Conservation (phyloP, 768 basidiomycete species). For the Cantharellus anzutake region DNA sequence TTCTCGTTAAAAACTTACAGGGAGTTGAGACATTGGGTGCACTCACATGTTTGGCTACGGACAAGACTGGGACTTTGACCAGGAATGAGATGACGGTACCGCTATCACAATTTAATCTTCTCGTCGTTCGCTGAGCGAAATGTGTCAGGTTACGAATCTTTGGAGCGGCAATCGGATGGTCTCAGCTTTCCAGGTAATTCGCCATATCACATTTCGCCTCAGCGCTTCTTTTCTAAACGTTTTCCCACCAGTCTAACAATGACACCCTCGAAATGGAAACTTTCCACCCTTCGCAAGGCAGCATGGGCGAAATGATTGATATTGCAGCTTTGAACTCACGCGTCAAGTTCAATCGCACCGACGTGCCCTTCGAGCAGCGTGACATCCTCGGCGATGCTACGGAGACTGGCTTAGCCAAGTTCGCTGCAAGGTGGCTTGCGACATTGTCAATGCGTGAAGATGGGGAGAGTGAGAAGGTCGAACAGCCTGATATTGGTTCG, state of each 20-base stretch:
- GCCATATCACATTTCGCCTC: slow-evolving; percentile 10
- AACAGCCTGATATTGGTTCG: no score
- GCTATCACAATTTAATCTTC: not conserved
- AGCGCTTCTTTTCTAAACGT: not conserved
- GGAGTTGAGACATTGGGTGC: slow-evolving; percentile 49
- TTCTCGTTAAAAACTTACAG: slow-evolving; percentile 50
- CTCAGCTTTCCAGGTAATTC: slow-evolving; percentile 32
- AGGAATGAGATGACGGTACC: slow-evolving; percentile 49
- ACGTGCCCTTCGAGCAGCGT: slow-evolving; percentile 41
- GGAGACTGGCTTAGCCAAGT: slow-evolving; percentile 50
- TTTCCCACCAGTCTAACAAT: slow-evolving; percentile 34
- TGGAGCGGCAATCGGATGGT: slow-evolving; percentile 47
- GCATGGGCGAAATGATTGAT: slow-evolving; percentile 49
- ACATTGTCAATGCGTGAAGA: slow-evolving; percentile 11
- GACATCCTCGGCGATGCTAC: slow-evolving; percentile 54
- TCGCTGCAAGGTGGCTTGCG: slow-evolving; percentile 35
- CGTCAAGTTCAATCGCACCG: slow-evolving; percentile 47
- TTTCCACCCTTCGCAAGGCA: slow-evolving; percentile 32
- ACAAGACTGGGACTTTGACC: slow-evolving; percentile 55
- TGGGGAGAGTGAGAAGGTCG: not conserved
- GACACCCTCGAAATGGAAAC: slow-evolving; percentile 32
- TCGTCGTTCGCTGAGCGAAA: not conserved
- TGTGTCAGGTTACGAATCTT: slow-evolving; percentile 34
- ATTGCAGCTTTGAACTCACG: slow-evolving; percentile 47
- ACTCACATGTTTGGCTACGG: slow-evolving; percentile 45